Conservation (phyloP, 768 basidiomycete species). For the Galerina marginata region DNA sequence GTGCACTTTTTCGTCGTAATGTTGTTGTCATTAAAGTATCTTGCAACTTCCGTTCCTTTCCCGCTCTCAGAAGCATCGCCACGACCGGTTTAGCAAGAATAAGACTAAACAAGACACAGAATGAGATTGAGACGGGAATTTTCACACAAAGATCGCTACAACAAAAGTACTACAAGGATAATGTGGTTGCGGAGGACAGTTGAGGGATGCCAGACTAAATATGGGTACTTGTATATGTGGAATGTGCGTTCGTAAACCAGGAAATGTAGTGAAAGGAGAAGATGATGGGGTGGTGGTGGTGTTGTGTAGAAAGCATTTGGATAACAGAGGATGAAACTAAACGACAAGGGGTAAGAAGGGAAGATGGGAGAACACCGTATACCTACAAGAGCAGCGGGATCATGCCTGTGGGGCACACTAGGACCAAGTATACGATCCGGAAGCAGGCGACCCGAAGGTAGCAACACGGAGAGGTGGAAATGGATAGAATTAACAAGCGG, state of each 20-base stretch:
- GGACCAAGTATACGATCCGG: neutral
- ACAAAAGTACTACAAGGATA: neutral
- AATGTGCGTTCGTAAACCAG: neutral
- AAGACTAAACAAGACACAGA: too few relatives aligned
- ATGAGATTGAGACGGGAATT: neutral
- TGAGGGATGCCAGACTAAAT: neutral
- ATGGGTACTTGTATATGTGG: neutral
- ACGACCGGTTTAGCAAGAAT: too few relatives aligned
- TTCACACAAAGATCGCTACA: neutral
- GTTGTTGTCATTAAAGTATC: too few relatives aligned
- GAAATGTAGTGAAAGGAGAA: neutral
- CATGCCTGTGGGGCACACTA: neutral
- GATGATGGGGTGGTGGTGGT: neutral
- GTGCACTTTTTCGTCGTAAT: too few relatives aligned
- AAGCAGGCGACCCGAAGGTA: neutral
- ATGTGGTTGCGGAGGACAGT: neutral
- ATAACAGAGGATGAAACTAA: neutral
- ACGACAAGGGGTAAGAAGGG: neutral
- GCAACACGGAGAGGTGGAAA: neutral
- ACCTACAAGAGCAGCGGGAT: neutral
- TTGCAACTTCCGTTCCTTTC: too few relatives aligned
- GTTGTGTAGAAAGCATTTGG: neutral
- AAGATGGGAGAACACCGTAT: neutral
- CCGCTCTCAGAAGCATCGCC: too few relatives aligned
- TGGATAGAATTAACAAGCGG: conserved; percentile 13